Evolutionary conservation across 1,284 basidiomycete genomes (phyloP).

Genomic region (Ceratobasidium sp.): DNA sequence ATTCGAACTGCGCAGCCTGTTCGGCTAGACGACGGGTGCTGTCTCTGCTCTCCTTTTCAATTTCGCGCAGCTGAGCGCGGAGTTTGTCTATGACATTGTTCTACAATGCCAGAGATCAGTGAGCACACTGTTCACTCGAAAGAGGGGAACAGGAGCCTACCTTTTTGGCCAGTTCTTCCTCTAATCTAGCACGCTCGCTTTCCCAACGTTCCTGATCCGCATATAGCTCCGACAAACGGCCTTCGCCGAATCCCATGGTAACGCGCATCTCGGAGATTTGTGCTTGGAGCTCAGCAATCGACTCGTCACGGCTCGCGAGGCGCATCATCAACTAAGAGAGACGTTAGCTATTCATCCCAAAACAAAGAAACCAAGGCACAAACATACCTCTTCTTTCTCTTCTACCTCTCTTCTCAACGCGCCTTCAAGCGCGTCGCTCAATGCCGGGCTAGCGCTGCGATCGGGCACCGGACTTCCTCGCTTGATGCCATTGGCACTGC

Average conservation of each 20-base stretch:
- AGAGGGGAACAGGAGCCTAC: background rate
- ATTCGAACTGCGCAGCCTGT: slow-evolving; percentile 79
- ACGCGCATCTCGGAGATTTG: slow-evolving; percentile 71
- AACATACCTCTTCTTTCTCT: slow-evolving; percentile 73
- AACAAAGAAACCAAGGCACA: slow-evolving; percentile 40
- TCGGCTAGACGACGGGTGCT: slow-evolving; percentile 79
- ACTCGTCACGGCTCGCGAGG: slow-evolving; percentile 76
- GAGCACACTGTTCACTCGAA: background rate
- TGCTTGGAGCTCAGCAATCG: slow-evolving; percentile 62
- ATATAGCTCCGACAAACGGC: slow-evolving; percentile 74
- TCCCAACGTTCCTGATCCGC: slow-evolving; percentile 79
- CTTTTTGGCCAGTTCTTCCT: slow-evolving; percentile 55
- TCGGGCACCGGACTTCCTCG: slow-evolving; percentile 20
- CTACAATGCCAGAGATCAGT: background rate
- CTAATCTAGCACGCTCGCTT: slow-evolving; percentile 74
- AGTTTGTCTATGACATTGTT: slow-evolving; percentile 70
- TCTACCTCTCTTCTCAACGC: slow-evolving; percentile 77
- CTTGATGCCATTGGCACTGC: slow-evolving; percentile 10
- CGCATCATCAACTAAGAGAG: slow-evolving; percentile 68
- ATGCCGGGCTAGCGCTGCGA: slow-evolving; percentile 1
- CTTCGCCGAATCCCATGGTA: slow-evolving; percentile 69
- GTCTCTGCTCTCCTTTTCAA: slow-evolving; percentile 83
- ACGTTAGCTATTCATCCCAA: background rate
- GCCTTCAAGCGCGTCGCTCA: slow-evolving; percentile 59
- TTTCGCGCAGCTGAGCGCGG: slow-evolving; percentile 74